Base-by-base conservation (phyloP, 768 basidiomycete species). In the Pholiota molesta region DNA sequence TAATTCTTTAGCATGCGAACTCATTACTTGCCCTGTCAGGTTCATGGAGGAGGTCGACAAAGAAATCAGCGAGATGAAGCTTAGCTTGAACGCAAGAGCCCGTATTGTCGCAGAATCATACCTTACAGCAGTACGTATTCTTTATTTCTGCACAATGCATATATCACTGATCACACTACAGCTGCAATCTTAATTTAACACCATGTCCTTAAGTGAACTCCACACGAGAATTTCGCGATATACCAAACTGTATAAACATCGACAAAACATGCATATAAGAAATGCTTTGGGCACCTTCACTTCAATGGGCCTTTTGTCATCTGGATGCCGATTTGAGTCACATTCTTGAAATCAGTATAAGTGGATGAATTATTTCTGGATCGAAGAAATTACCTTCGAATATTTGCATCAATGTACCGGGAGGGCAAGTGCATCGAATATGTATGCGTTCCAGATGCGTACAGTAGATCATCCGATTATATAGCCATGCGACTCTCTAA, bases 31-130 rank as follows among this genome's bases (percentile, higher is more conserved):
- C 5, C 1, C 39, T 39, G 5, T 40, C 65, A 95, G 93, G 72
- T 95, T 98, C 74, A 98, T 98, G 96, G 95, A 98, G 71, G 97
- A 99, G 69, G 97, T 99, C 1, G 97, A 99, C 77, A 95, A 93
- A 76, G 97, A 99, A 77, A 98, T 99, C 72, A 97, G 95, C 62
- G 97, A 99, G 77, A 99, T 98, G 94, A 99, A 99, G 74, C 87
- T 99, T 14, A 94, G 91, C 69, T 81, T 99, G 64, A 99, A 99
- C 71, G 95, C 95, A 19, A 86, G 97, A 59, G 95, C 97, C 0
- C 92, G 97, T 74, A 98, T 92, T 59, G 97, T 99, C 28, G 97
- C 97, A 40, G 97, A 99, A 76, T 95, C 94, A 13, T 99, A 98
- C 76, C 80, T 99, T 69, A 86, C 86, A 61, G 91, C 92, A n/a